Percentiles rank a stretch among this genome's conserved stretches.
Conservation (phyloP, 495 filamentous ascomycete species). For the Aspergillus leporis region DNA sequence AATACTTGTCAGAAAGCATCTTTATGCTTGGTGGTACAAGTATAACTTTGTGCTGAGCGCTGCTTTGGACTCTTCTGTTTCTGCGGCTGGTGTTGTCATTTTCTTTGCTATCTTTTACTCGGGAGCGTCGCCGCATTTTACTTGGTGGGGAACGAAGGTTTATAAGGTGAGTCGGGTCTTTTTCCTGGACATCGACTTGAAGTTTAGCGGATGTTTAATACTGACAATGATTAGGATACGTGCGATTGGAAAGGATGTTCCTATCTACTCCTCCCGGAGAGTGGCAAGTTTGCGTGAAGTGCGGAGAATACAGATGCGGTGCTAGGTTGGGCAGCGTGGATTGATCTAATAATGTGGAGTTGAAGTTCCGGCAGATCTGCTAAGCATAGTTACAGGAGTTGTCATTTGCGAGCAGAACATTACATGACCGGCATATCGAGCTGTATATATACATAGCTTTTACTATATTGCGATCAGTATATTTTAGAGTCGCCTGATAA, state of each 20-base stretch:
- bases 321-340: not conserved
- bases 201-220: not conserved
- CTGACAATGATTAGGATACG: slow-evolving; percentile 18
- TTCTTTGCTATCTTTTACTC: slow-evolving; percentile 82
- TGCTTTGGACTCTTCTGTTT: slow-evolving; percentile 75
- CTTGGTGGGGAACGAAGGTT: slow-evolving; percentile 77
- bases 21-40: slow-evolving; percentile 74
- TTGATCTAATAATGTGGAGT: not conserved
- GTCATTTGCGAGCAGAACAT: too few relatives aligned
- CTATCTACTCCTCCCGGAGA: slow-evolving; percentile 18
- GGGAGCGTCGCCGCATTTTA: slow-evolving; percentile 54
- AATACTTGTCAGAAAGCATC: slow-evolving; percentile 57
- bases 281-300: slow-evolving; percentile 20
- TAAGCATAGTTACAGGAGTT: too few relatives aligned
- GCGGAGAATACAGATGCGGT: not conserved
- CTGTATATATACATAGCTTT: too few relatives aligned
- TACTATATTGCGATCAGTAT: too few relatives aligned
- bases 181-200: not conserved
- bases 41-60: slow-evolving; percentile 84
- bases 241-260: slow-evolving; percentile 29
- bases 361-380: too few relatives aligned
- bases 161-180: slow-evolving; percentile 45
- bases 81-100: slow-evolving; percentile 73
- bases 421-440: too few relatives aligned
- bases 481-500: too few relatives aligned